Percentiles rank a stretch among this genome's conserved stretches.
These are phyloP conservation scores for Spinellus fusiger DNA, from an alignment of 192 early-diverging fungal genomes.

Conservation along the genomic window DNA sequence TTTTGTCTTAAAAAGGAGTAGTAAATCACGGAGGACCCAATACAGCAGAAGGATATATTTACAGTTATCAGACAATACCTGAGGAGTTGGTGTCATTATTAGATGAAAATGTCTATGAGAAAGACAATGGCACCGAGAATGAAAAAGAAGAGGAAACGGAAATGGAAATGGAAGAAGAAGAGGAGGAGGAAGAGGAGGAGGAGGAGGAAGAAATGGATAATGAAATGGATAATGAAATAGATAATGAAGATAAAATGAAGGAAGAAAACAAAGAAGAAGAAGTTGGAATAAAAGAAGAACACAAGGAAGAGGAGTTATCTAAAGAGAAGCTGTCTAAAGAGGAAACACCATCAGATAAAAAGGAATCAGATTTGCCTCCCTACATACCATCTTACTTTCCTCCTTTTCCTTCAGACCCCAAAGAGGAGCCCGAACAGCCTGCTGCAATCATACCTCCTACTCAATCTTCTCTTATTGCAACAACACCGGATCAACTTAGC, in stretches of 20 bases:
- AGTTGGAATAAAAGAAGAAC: background rate
- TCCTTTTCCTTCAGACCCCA: slow-evolving; percentile 12
- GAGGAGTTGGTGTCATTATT: slow-evolving; percentile 22
- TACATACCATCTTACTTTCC: slow-evolving; percentile 22
- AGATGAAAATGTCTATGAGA: background rate
- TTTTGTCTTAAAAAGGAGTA: background rate
- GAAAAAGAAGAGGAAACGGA: slow-evolving; percentile 2
- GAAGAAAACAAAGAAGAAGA: slow-evolving; percentile 28
- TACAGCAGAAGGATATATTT: slow-evolving; percentile 7
- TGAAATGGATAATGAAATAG: background rate
- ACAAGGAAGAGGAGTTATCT: background rate
- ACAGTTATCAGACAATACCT: slow-evolving; percentile 30
- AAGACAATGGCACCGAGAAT: slow-evolving; percentile 28
- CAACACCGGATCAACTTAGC: background rate
- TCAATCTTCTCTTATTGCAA: background rate
- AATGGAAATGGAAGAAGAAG: background rate
- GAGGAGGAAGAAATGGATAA: background rate
- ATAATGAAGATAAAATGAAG: too few relatives aligned
- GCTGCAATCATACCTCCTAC: background rate
- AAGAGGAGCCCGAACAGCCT: slow-evolving; percentile 7
- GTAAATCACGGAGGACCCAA: background rate
- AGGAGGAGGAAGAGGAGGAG: background rate
- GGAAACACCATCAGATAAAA: too few relatives aligned
- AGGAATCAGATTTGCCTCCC: too few relatives aligned
- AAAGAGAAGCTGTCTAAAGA: too few relatives aligned